Base-by-base conservation (phyloP, 805 yeast species). In the Wickerhamiella vanderwaltii region DNA sequence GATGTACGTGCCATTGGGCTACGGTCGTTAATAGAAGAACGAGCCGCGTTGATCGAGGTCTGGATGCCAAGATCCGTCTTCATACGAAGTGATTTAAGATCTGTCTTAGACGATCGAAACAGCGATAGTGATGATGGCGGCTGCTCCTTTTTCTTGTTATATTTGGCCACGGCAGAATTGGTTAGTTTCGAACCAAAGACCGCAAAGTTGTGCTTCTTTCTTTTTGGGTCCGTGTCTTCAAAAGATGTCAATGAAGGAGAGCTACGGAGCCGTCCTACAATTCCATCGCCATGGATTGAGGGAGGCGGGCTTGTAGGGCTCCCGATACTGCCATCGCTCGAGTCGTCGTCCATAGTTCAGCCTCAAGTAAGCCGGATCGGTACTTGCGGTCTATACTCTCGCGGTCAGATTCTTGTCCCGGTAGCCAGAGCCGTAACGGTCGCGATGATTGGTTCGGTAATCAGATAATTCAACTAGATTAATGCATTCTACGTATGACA, bases 1-100 rank as follows among this genome's bases (percentile, higher is more conserved):
- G 61, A 55, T 6, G 64, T 58, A 16, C 62, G 41, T 4, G 57
- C 47, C 47, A 58, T 44, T 5, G 65, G 63, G 45, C 48, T 46
- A 39, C 64, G 18, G 49, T 54, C 43, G 46, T 35, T 23, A 49
- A 55, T 28, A 46, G 55, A 18, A 46, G 53, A n/a, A 38, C 54
- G 34, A 39, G 57, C 34, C 48, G 57, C 39, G 43, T 22, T 15
- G 45, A 49, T 15, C 24, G 41, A 38, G 29, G 41, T 30, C 42
- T 46, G 22, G 39, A 48, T 18, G 48, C 58, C 45, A 44, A 61
- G 38, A 46, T 58, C 43, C 46, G 58, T 46, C 34, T 50, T 48
- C 45, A 46, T 50, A 5, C 51, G 41, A 44, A 55, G 31, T 4
- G 44, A 25, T 31, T 48, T 51, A 24, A 49, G 41, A 24, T 49